Evolutionary conservation across 2,329 filamentous ascomycete genomes (phyloP), one percentile per base, ranked within the genome.

Genomic region (Fusarium sulawesiense): DNA sequence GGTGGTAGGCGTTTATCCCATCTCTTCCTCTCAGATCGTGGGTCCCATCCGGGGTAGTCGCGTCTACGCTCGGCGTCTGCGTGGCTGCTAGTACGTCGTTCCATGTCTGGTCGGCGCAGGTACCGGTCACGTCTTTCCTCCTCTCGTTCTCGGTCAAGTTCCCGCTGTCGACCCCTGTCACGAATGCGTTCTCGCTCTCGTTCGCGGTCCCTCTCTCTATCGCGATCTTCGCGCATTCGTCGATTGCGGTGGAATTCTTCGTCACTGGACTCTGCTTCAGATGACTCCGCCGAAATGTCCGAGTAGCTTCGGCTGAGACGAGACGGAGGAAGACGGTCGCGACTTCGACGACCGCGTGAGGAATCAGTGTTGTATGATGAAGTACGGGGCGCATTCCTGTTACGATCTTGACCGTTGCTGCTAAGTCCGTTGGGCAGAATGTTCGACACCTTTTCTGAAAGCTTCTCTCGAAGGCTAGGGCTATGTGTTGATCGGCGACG

Each of bases 61-160:
- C 80, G 77, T 46, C 80, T 76, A 23, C 84, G 78, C 63, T 85
- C 84, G 34, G 82, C 77, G 63, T 86, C 84, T 25, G 83, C 82
- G 63, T 86, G 84, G 70, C 84, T 86, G 75, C 84, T 85, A 5
- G 84, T 83, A 46, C 85, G 77, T 48, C 83, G 78, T 29, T 81
- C 76, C 16, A 77, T 72, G 3, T 83, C 82, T 3, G 82, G 79
- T n/a, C 83, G 79, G 30, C 79, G 75, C 14, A 80, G 72, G 66
- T 83, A 80, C 27, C 76, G 76, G 10, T 80, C 79, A 46, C 80
- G 78, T 53, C 77, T 72, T 16, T 79, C 77, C 20, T 78, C 74
- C 8, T 79, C 80, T 11, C 80, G 76, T 27, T 83, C 82, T 13
- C 80, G 76, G 41, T 82, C 80, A 10, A 80, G 76, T 18, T 82